Conservation (phyloP, 2,329 filamentous ascomycete species). For the Hymenoscyphus scutula region DNA sequence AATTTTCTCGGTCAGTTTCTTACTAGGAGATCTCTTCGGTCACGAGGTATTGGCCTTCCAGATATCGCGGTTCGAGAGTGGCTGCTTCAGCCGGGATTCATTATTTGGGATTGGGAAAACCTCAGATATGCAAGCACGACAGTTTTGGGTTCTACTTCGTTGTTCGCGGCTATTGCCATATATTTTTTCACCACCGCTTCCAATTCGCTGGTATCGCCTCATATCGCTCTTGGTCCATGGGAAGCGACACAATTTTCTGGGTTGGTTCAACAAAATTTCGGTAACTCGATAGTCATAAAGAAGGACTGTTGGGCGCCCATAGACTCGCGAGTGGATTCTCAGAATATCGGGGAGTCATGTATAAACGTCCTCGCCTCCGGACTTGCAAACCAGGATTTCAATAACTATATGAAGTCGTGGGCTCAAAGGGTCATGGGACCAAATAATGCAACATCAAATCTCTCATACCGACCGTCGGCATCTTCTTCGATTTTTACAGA, state of each 20-base stretch:
- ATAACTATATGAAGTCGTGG: constrained; percentile 16
- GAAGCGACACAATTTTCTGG: constrained; percentile 6
- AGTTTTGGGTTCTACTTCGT: constrained; percentile 9
- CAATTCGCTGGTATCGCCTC: constrained; percentile 14
- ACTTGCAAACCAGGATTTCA: constrained; percentile 13
- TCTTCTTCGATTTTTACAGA: constrained; percentile 14
- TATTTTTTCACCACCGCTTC: constrained; percentile 14
- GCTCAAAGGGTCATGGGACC: neutral
- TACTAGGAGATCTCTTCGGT: constrained; percentile 13
- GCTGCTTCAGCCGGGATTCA: constrained; percentile 11
- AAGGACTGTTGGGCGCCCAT: constrained; percentile 14
- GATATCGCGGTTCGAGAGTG: constrained; percentile 16
- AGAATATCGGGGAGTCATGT: constrained; percentile 14
- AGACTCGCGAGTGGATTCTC: constrained; percentile 8
- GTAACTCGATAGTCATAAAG: constrained; percentile 12
- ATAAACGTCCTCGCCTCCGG: constrained; percentile 14
- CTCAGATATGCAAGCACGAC: constrained; percentile 15
- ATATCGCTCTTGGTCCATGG: constrained; percentile 11
- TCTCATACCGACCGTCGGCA: constrained; percentile 8
- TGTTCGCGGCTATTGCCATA: constrained; percentile 11
- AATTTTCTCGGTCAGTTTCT: constrained; percentile 15
- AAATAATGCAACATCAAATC: neutral
- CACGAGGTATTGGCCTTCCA: constrained; percentile 7
- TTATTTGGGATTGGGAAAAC: constrained; percentile 13
- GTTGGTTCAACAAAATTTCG: constrained; percentile 11